Base-by-base conservation (phyloP, 371 early-diverging fungal genomes). In the Syncephalastrum sp. region DNA sequence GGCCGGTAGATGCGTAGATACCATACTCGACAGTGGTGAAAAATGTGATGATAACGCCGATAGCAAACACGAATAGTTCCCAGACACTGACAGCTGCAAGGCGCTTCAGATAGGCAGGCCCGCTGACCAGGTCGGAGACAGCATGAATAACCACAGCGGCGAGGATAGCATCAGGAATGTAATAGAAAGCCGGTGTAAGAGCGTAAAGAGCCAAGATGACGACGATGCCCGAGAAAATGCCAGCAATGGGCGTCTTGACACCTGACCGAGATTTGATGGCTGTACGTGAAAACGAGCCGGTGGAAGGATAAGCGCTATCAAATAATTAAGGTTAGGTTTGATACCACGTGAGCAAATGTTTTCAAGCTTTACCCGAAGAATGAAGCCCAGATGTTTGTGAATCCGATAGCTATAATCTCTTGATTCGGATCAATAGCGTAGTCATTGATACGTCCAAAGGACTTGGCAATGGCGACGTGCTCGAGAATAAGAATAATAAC, bases 351-450 rank as follows among this genome's bases (percentile, higher is more conserved):
- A 43, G 6, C 3, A 4, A 21, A 14, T 24, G 42, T 14, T 3
- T 83, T 15, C 90, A 83, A 68, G 81, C 89, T 0, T 33, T 83
- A 88, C 46, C 90, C 88, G 69, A 95, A 86, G 79, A 94, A 91
- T 21, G 91, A 74, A 5, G 89, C 88, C 63, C 87, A 63, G 46
- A 91, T 67, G 72, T 96, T 96, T 33, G 89, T 83, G 19, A 90
- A 58, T 8, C 95, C 95, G 27, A 95, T 79, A 13, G 95, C 92
- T 50, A 93, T 82, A 21, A 94, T 68, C 68, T 96, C 96, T 68
- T 93, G 94, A 63, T 86, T 86, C 27, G 87, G 78, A 38, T 82
- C 77, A 59, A 88, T 77, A 1, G 65, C 57, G 50, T 82, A 82
- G 59, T 82, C 86, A 74, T 74, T 89, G 77, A 81, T 84, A 67